Percentiles rank a stretch among this genome's conserved stretches.
These are phyloP conservation scores for Pythium chondricola DNA, from an alignment of 352 stramenopile species.

Conservation along the genomic window DNA sequence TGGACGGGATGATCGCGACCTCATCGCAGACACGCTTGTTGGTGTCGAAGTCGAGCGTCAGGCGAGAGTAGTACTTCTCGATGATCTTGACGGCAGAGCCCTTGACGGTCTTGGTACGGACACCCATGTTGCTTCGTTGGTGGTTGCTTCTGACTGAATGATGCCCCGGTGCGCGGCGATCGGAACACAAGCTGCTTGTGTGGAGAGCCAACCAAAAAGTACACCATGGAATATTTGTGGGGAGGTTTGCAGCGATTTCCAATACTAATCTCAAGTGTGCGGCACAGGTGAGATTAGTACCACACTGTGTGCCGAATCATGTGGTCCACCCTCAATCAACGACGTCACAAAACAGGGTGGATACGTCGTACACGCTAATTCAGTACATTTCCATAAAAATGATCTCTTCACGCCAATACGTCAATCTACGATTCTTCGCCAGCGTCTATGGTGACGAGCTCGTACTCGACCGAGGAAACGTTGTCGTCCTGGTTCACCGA, in stretches of 20 bases:
- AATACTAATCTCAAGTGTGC: too few species aligned
- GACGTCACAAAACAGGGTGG: too few species aligned
- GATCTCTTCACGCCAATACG: too few species aligned
- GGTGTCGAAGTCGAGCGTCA: constrained; percentile 99
- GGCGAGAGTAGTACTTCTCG: constrained; percentile 99
- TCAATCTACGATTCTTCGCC: too few species aligned
- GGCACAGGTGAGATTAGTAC: too few species aligned
- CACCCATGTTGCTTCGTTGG: constrained; percentile 88
- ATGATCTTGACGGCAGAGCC: constrained; percentile 99
- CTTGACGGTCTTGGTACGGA: constrained; percentile 99
- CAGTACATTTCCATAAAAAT: not conserved
- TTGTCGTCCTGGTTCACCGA: constrained; percentile 58
- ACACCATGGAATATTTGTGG: too few species aligned
- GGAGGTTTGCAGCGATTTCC: too few species aligned
- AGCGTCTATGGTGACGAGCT: constrained; percentile 75
- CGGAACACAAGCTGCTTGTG: too few species aligned
- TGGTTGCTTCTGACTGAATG: constrained; percentile 25
- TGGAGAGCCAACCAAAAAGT: too few species aligned
- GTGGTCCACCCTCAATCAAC: too few species aligned
- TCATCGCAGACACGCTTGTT: constrained; percentile 98
- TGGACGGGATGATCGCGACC: constrained; percentile 98
- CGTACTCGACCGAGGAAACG: constrained; percentile 78
- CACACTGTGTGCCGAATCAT: too few species aligned
- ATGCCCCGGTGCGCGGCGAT: not conserved
- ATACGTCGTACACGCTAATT: too few species aligned